Conservation (phyloP, 768 basidiomycete genomes). For the Tricholoma sp. region DNA sequence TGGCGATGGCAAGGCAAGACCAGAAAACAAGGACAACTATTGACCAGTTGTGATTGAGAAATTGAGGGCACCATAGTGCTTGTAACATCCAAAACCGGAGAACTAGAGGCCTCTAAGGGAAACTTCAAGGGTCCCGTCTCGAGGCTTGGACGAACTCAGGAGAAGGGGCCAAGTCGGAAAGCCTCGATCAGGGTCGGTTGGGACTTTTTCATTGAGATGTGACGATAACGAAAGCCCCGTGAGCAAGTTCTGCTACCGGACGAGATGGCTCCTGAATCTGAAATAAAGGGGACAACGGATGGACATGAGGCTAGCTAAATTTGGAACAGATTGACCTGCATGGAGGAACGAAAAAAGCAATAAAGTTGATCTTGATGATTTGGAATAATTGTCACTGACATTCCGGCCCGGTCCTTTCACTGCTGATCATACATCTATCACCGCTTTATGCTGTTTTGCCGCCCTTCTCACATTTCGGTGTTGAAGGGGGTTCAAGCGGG, state of each 20-base stretch:
- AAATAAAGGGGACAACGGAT: background rate
- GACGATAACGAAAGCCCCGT: background rate
- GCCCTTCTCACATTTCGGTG: too few species aligned
- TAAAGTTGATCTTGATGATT: background rate
- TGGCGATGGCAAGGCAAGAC: constrained; percentile 5
- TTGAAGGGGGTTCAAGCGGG: too few species aligned
- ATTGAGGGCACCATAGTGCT: background rate
- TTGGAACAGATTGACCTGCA: background rate
- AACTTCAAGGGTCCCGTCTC: background rate
- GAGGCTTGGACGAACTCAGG: background rate
- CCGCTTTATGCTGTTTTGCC: too few species aligned
- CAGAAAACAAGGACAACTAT: background rate
- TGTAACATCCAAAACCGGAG: background rate
- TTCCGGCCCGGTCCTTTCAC: too few species aligned
- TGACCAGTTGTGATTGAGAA: background rate
- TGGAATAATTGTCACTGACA: too few species aligned
- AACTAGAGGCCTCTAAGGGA: background rate
- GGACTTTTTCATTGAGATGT: background rate
- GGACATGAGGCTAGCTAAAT: background rate
- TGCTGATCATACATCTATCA: too few species aligned
- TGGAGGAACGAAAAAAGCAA: background rate
- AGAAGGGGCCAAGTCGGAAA: background rate
- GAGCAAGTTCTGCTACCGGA: background rate
- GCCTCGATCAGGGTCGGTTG: background rate
- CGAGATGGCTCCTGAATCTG: background rate